A percentile compares a stretch with the other conserved stretches of the same genome.
Conservation (phyloP, 2,329 filamentous ascomycete genomes). For the Colletotrichum echinochloae region DNA sequence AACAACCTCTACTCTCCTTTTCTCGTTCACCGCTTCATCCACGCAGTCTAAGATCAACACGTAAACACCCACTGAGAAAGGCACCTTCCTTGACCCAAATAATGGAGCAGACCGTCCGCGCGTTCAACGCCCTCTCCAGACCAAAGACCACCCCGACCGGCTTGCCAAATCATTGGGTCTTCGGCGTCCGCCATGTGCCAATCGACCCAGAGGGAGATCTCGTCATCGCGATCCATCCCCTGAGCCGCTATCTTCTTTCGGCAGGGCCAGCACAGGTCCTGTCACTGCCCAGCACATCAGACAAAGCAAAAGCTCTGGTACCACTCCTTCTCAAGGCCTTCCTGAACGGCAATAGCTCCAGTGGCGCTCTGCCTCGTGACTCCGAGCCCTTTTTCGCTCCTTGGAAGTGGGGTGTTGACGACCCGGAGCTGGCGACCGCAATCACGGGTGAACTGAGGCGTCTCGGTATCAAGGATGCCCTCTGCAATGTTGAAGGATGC, state of each 20-base stretch:
- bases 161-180: conserved; percentile 10
- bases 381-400: not conserved
- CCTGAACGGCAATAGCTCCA: not conserved
- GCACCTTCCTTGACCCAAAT: not conserved
- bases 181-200: conserved; percentile 3
- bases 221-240: not conserved
- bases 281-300: not conserved
- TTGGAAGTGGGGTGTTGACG: conserved; percentile 6
- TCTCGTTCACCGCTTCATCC: not conserved
- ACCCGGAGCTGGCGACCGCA: not conserved
- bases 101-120: not conserved
- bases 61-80: not conserved
- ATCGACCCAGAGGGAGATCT: not conserved
- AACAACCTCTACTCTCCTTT: not conserved
- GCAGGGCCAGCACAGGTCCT: not conserved
- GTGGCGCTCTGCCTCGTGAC: not conserved
- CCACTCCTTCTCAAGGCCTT: not conserved
- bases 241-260: not conserved
- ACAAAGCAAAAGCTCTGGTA: not conserved
- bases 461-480: not conserved
- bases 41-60: not conserved
- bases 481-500: not conserved
- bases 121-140: conserved; percentile 10
- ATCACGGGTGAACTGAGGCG: not conserved
- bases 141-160: not conserved